Percentiles rank a stretch among this genome's conserved stretches.
Conservation (phyloP, 2,329 filamentous ascomycete species). For the Claviceps fusiformis region DNA sequence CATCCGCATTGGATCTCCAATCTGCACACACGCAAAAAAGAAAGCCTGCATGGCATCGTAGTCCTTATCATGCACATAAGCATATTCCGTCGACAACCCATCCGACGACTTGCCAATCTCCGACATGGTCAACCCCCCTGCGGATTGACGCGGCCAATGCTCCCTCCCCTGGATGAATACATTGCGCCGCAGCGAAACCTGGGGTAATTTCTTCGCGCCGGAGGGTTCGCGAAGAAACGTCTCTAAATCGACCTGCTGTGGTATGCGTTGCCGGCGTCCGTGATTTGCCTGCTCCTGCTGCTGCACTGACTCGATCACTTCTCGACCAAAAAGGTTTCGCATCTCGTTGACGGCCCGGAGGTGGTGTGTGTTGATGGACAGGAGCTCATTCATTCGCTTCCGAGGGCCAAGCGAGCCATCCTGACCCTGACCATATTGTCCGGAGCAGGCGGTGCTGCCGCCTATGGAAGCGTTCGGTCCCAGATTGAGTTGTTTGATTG, state of each 20-base stretch:
- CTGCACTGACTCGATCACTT: slow-evolving; percentile 40
- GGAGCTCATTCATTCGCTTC: slow-evolving; percentile 24
- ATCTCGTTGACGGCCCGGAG: slow-evolving; percentile 88
- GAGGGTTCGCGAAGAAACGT: slow-evolving; percentile 40
- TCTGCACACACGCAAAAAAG: slow-evolving; percentile 71
- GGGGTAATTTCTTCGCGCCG: slow-evolving; percentile 47
- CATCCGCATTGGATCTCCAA: slow-evolving; percentile 70
- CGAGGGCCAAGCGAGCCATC: slow-evolving; percentile 5
- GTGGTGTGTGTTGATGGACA: slow-evolving; percentile 48
- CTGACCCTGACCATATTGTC: slow-evolving; percentile 5
- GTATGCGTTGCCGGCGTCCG: slow-evolving; percentile 18
- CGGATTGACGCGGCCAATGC: slow-evolving; percentile 68
- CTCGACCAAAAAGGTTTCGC: slow-evolving; percentile 46
- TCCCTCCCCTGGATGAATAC: slow-evolving; percentile 78
- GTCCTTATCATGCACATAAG: slow-evolving; percentile 57
- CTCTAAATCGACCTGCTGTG: slow-evolving; percentile 43
- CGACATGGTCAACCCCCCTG: slow-evolving; percentile 76
- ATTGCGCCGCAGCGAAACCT: slow-evolving; percentile 62
- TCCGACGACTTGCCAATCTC: slow-evolving; percentile 26
- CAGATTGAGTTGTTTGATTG: slow-evolving; percentile 30
- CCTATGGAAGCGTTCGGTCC: background rate
- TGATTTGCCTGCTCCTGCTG: slow-evolving; percentile 19
- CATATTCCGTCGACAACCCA: slow-evolving; percentile 55
- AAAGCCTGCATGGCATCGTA: slow-evolving; percentile 65
- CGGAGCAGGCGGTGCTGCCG: background rate